Evolutionary conservation across 768 basidiomycete genomes (phyloP).

Genomic region (Pleurotus cornucopiae): DNA sequence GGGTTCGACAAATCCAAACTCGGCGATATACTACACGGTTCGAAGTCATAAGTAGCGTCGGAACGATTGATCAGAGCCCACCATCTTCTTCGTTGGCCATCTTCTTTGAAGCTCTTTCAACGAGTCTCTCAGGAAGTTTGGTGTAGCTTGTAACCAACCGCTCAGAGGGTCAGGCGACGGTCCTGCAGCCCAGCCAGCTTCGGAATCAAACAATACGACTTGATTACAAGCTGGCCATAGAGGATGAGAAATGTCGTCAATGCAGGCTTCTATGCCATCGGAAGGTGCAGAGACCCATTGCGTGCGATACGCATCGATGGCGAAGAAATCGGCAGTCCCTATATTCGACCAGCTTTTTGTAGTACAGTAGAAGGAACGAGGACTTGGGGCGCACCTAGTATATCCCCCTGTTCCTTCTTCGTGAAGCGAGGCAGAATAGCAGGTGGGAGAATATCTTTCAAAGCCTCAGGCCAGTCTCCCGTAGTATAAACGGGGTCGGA

Average conservation of each 20-base stretch:
- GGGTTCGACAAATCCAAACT: constrained; percentile 50
- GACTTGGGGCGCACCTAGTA: constrained; percentile 26
- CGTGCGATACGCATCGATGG: constrained; percentile 44
- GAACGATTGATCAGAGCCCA: constrained; percentile 10
- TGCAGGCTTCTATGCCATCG: constrained; percentile 42
- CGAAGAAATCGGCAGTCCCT: constrained; percentile 52
- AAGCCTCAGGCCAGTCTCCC: constrained; percentile 48
- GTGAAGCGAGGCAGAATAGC: constrained; percentile 45
- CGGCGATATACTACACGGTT: constrained; percentile 35
- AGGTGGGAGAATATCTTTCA: constrained; percentile 44
- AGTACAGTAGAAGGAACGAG: too few relatives aligned
- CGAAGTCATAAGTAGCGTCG: not conserved
- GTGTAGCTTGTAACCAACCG: constrained; percentile 42
- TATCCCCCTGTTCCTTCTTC: constrained; percentile 37
- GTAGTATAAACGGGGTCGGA: constrained; percentile 46
- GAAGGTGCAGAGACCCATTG: constrained; percentile 37
- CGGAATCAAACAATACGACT: constrained; percentile 34
- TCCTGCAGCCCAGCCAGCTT: constrained; percentile 45
- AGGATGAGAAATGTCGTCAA: constrained; percentile 37
- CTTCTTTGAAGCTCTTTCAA: constrained; percentile 30
- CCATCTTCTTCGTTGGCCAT: constrained; percentile 45
- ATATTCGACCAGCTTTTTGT: not conserved
- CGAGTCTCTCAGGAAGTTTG: constrained; percentile 30
- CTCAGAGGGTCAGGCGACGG: constrained; percentile 38
- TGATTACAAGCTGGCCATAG: constrained; percentile 49